A percentile compares a stretch with the other conserved stretches of the same genome.
phyloP scores from a whole-genome alignment of 2,329 filamentous ascomycete genomes.

The Penicillium sp. region DNA sequence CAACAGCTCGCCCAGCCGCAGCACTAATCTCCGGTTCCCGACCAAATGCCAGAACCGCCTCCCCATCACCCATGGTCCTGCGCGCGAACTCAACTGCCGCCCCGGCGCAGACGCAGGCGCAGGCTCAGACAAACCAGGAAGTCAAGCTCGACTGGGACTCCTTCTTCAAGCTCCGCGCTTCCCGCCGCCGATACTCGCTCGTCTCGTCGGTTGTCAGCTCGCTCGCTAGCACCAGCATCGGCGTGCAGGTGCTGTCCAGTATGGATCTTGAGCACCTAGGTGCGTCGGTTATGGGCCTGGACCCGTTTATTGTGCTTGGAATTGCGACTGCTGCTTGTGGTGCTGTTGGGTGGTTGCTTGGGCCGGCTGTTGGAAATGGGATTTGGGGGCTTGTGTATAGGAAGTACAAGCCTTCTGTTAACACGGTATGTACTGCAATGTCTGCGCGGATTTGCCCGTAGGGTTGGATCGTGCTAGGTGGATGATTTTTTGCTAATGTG shows the following conservation, averaged over 20 bases:
- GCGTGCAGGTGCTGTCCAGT: constrained; percentile 57
- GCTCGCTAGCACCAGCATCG: constrained; percentile 55
- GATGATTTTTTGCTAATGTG: not conserved
- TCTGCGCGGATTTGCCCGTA: too few species aligned
- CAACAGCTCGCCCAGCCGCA: constrained; percentile 15
- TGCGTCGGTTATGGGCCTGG: constrained; percentile 72
- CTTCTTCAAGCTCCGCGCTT: constrained; percentile 86
- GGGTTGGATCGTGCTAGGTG: too few species aligned
- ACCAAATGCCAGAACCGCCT: constrained; percentile 9
- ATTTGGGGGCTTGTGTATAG: constrained; percentile 75
- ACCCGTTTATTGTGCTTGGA: constrained; percentile 81
- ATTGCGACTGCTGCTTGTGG: constrained; percentile 72
- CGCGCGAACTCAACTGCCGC: constrained; percentile 32
- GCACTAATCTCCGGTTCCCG: constrained; percentile 17
- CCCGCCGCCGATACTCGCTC: constrained; percentile 77
- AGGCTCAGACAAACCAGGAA: constrained; percentile 31
- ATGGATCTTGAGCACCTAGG: constrained; percentile 63
- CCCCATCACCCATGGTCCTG: constrained; percentile 11
- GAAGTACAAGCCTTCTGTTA: constrained; percentile 68
- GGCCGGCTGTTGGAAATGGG: constrained; percentile 74
- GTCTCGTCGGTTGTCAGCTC: constrained; percentile 68
- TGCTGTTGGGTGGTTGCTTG: constrained; percentile 81
- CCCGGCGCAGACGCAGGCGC: too few species aligned
- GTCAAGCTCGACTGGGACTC: constrained; percentile 75
- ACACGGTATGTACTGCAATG: constrained; percentile 49